A percentile compares a stretch with the other conserved stretches of the same genome.
Evolutionary conservation across 1,139 yeast species (phyloP).

Genomic region (Sugiyamaella castrensis): DNA sequence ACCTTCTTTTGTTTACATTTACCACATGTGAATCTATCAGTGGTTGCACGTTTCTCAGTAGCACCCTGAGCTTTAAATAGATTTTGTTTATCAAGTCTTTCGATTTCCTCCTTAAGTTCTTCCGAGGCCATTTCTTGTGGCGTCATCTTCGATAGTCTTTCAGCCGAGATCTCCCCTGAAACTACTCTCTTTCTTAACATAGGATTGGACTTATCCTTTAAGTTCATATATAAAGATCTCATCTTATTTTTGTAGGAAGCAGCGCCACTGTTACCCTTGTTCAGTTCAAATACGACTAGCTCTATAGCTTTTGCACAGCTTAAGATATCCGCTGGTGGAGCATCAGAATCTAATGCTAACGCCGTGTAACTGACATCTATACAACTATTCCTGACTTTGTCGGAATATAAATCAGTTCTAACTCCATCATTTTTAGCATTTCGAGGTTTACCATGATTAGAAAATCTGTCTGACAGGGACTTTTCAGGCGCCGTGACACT

Average conservation of each 20-base stretch:
- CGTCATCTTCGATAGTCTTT: slow-evolving; percentile 69
- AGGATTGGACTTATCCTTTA: slow-evolving; percentile 87
- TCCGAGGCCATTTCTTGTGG: slow-evolving; percentile 93
- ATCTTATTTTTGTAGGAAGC: slow-evolving; percentile 71
- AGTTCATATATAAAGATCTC: slow-evolving; percentile 77
- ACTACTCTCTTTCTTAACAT: slow-evolving; percentile 70
- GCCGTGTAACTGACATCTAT: slow-evolving; percentile 84
- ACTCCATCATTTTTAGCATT: slow-evolving; percentile 81
- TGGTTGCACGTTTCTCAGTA: slow-evolving; percentile 92
- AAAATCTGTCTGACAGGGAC: slow-evolving; percentile 20
- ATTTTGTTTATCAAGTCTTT: slow-evolving; percentile 81
- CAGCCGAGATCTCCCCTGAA: slow-evolving; percentile 60
- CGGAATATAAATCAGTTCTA: slow-evolving; percentile 62
- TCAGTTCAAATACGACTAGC: slow-evolving; percentile 59
- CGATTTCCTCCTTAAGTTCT: slow-evolving; percentile 81
- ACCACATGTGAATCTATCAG: slow-evolving; percentile 96
- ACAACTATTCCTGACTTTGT: slow-evolving; percentile 79
- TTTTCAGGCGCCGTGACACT: slow-evolving; percentile 17
- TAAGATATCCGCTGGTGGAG: slow-evolving; percentile 57
- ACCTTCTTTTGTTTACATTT: slow-evolving; percentile 97
- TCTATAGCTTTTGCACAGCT: slow-evolving; percentile 71
- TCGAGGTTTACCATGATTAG: slow-evolving; percentile 47
- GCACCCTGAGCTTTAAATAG: slow-evolving; percentile 98
- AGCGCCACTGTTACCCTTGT: slow-evolving; percentile 51
- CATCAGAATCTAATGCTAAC: slow-evolving; percentile 73